These are phyloP conservation scores for Ceratocystis smalleyi DNA, from an alignment of 2,329 filamentous ascomycete genomes.

Conservation along the genomic window DNA sequence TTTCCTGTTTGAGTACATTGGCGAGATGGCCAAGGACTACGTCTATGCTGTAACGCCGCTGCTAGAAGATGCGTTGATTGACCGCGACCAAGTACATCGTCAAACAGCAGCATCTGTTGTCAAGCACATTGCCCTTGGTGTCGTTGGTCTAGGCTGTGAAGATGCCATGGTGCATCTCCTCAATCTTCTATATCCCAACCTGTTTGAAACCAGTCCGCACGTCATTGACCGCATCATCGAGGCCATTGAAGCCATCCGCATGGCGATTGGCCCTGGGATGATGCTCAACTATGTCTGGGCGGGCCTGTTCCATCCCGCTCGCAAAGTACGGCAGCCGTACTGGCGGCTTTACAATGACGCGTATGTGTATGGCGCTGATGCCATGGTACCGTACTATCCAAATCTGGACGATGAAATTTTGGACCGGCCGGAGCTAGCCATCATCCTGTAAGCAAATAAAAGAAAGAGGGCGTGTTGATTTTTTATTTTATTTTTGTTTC, in stretches of 20 bases:
- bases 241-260: constrained; percentile 87
- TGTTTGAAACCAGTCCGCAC: constrained; percentile 95
- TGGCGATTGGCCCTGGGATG: constrained; percentile 79
- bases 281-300: constrained; percentile 99
- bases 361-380: constrained; percentile 83
- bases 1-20: constrained; percentile 98
- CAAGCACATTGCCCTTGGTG: constrained; percentile 92
- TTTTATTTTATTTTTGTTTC: background rate
- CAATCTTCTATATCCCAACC: constrained; percentile 88
- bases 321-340: constrained; percentile 87
- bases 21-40: constrained; percentile 99
- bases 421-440: constrained; percentile 64
- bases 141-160: constrained; percentile 94
- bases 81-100: constrained; percentile 92
- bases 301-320: constrained; percentile 86
- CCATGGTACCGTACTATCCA: constrained; percentile 94
- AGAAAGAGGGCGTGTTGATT: constrained; percentile 13
- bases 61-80: constrained; percentile 90
- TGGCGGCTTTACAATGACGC: constrained; percentile 96
- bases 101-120: constrained; percentile 94
- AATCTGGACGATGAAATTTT: constrained; percentile 66
- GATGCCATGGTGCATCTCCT: constrained; percentile 97
- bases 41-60: constrained; percentile 95
- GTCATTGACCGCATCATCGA: constrained; percentile 97
- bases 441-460: constrained; percentile 48